Evolutionary conservation across 768 basidiomycete genomes (phyloP), one percentile per base, ranked within the genome.

Genomic region (Suillus placidus): DNA sequence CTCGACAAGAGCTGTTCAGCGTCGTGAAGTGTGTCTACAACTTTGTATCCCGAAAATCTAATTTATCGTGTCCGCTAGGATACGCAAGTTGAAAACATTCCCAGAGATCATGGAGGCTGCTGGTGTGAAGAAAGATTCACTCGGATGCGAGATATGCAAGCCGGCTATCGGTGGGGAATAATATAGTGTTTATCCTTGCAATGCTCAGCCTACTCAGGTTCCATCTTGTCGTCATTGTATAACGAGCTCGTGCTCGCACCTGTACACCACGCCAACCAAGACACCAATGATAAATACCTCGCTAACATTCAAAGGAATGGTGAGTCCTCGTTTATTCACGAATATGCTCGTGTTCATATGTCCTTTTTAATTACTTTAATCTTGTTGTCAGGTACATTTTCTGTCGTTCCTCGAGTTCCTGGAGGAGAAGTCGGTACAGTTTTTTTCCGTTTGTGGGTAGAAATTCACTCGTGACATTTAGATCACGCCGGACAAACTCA

Each of bases 131-230:
- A 76, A 79, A 40, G 77, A 82, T 51, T 79, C 86, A 0, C 68
- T 88, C 7, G 91, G 91, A 2, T 93, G 91, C 68, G 91, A 92
- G 75, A 74, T 88, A 30, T 93, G 91, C 78, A 90, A 88, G 69
- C 91, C 91, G 5, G 85, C 83, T 7, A 80, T 91, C 38, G 90
- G 83, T 34, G 83, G 32, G 63, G 52, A 18, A 32, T 43, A 14
- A 35, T 40, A 12, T 35, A 3, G 43, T 16, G 43, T 56, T 20
- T 30, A n/a, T 34, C 61, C 51, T 20, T 55, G 34, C 9, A 51
- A 16, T 58, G 20, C 49, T 51, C 43, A 38, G 7, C 20, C 2
- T 4, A 32, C 40, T 14, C 49, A 80, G 78, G 69, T 14, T 74
- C 72, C 52, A 81, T 86, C 61, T 74, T 86, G 23, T 81, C 83